Evolutionary conservation across 129 eudicot genomes (phyloP).

Genomic region (Saposhnikovia divaricata): DNA sequence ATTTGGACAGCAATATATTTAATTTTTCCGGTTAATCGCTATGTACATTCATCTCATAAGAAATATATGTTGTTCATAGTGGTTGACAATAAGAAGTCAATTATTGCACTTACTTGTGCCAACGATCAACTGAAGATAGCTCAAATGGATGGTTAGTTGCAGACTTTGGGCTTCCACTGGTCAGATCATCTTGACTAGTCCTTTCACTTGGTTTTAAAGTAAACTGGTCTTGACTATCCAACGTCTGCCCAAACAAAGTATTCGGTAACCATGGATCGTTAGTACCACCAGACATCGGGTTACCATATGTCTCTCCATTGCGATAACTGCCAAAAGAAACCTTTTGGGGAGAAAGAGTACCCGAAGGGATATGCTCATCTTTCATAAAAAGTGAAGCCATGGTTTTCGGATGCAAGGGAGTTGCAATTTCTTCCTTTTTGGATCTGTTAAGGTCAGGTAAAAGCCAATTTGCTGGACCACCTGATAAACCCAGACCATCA

Average conservation of each 20-base stretch:
- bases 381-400: constrained; percentile 82
- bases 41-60: background rate
- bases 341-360: constrained; percentile 32
- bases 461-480: constrained; percentile 59
- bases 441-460: constrained; percentile 41
- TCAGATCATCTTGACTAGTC: constrained; percentile 34
- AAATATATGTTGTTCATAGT: background rate
- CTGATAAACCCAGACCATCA: constrained; percentile 57
- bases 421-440: constrained; percentile 35
- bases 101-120: constrained; percentile 65
- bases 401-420: constrained; percentile 46
- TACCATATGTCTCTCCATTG: constrained; percentile 33
- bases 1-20: background rate
- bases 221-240: constrained; percentile 27
- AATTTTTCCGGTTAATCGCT: background rate
- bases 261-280: constrained; percentile 54
- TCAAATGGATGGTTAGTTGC: constrained; percentile 47
- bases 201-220: constrained; percentile 27
- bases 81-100: background rate
- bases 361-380: constrained; percentile 42
- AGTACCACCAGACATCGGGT: constrained; percentile 24
- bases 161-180: constrained; percentile 45
- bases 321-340: constrained; percentile 31
- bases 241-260: constrained; percentile 29
- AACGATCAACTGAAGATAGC: constrained; percentile 42